Conservation (phyloP, 1,139 yeast species). For the Debaryomyces robertsiae region DNA sequence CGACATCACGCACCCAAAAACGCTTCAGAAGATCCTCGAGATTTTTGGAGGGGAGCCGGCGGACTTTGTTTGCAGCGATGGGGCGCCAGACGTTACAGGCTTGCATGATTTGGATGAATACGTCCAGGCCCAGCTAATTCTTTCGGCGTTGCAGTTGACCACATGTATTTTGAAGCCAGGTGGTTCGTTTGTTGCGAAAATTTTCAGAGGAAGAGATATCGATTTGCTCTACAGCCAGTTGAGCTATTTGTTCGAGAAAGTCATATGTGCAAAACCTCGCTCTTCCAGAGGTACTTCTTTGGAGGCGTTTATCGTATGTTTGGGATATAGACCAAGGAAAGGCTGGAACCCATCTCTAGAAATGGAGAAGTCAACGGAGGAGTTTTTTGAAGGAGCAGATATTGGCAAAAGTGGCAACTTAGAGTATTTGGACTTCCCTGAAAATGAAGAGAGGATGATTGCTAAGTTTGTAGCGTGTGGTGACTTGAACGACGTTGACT, state of each 20-base stretch:
- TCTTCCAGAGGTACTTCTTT: conserved; percentile 91
- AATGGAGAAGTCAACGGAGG: conserved; percentile 68
- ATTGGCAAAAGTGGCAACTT: conserved; percentile 57
- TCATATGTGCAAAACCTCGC: conserved; percentile 93
- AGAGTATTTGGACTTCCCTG: conserved; percentile 43
- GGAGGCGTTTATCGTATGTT: conserved; percentile 91
- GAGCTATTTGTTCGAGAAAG: conserved; percentile 79
- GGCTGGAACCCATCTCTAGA: conserved; percentile 78
- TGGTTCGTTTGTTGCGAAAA: conserved; percentile 93
- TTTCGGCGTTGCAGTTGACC: conserved; percentile 88
- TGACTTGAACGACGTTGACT: conserved; percentile 80
- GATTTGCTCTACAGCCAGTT: conserved; percentile 88
- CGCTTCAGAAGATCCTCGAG: conserved; percentile 71
- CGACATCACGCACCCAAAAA: conserved; percentile 94
- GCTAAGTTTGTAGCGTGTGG: conserved; percentile 96
- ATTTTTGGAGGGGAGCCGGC: conserved; percentile 91
- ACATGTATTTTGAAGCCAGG: conserved; percentile 86
- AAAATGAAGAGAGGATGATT: conserved; percentile 63
- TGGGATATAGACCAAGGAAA: conserved; percentile 77
- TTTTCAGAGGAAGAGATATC: conserved; percentile 93
- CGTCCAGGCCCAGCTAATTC: conserved; percentile 89
- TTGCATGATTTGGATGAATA: conserved; percentile 95
- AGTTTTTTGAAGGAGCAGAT: conserved; percentile 69
- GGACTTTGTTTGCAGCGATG: conserved; percentile 94
- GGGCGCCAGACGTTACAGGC: conserved; percentile 99